Base-by-base conservation (phyloP, 1,139 yeast species). In the Pichia sp. region DNA sequence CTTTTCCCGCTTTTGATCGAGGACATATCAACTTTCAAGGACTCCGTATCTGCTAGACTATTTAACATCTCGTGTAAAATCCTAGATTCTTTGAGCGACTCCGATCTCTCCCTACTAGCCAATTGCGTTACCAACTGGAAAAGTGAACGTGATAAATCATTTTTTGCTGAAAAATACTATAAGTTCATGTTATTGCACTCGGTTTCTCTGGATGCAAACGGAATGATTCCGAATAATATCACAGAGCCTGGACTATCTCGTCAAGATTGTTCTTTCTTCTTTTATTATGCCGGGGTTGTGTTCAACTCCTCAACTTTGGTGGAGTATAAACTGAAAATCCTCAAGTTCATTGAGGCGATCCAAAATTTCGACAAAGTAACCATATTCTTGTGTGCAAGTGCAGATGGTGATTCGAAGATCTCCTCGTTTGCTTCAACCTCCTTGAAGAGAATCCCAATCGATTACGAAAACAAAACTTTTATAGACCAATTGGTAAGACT, bases 221-320 rank as follows among this genome's bases (percentile, higher is more conserved):
- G 72, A 14, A 58, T 61, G 6, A 72, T 75, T 16, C 77, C 79
- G 34, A 70, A 70, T 55, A 74, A 75, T 9, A 71, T 71, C 61
- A 59, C 78, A 52, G 75, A 81, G 52, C 88, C 93, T 0, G 96
- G 96, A 0, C 71, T 90, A 55, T 75, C 83, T 29, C 67, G 75
- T 0, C 67, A 68, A 0, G 89, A 86, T 54, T 76, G 78, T 36
- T 67, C 79, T 0, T 87, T 83, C 63, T 80, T 89, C 63, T 84
- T 89, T 0, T 76, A 76, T 53, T 81, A 81, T 59, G 89, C 95
- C 5, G 90, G 92, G 14, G 80, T 83, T 0, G 66, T 78, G 0
- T 82, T 79, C 63, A 78, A 78, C 47, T 72, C 79, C 1, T 75
- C 75, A 0, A 83, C 79, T 29, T 69, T 88, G 44, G 61, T 73